These are phyloP conservation scores for Aspergillus carbonarius DNA, from an alignment of 2,329 filamentous ascomycete species.

Conservation along the genomic window DNA sequence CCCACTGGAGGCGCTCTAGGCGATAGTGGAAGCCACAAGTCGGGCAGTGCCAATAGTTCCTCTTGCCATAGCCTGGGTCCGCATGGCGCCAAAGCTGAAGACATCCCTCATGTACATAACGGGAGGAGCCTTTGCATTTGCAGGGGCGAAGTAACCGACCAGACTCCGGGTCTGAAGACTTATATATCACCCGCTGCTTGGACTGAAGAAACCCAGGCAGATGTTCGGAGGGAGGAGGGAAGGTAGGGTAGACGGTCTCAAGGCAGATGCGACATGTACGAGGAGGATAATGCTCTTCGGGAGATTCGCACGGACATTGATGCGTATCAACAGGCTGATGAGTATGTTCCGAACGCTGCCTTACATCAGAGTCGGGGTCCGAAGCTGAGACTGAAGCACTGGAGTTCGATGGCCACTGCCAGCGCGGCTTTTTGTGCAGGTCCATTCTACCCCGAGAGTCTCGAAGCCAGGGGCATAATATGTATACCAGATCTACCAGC, in stretches of 20 bases:
- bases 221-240: conserved; percentile 54
- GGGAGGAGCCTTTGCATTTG: conserved; percentile 87
- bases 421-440: conserved; percentile 25
- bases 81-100: conserved; percentile 78
- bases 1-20: conserved; percentile 74
- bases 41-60: conserved; percentile 83
- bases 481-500: conserved; percentile 16
- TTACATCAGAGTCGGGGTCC: conserved; percentile 5
- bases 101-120: conserved; percentile 92
- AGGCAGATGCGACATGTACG: conserved; percentile 88
- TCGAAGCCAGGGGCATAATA: conserved; percentile 11
- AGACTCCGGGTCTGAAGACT: conserved; percentile 69
- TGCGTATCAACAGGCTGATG: conserved; percentile 15
- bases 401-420: conserved; percentile 24
- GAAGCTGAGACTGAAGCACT: conserved; percentile 7
- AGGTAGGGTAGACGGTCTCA: conserved; percentile 66
- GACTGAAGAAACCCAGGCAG: conserved; percentile 59
- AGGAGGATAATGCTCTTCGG: conserved; percentile 60
- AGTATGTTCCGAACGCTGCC: conserved; percentile 11
- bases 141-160: conserved; percentile 85
- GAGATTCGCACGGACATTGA: conserved; percentile 22
- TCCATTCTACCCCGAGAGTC: conserved; percentile 16
- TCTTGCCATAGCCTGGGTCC: conserved; percentile 60
- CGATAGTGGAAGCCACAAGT: conserved; percentile 84
- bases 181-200: conserved; percentile 63